A percentile compares a stretch with the other conserved stretches of the same genome.
Conservation (phyloP, 2,329 filamentous ascomycete genomes). For the Nothomitra cinnamomea region DNA sequence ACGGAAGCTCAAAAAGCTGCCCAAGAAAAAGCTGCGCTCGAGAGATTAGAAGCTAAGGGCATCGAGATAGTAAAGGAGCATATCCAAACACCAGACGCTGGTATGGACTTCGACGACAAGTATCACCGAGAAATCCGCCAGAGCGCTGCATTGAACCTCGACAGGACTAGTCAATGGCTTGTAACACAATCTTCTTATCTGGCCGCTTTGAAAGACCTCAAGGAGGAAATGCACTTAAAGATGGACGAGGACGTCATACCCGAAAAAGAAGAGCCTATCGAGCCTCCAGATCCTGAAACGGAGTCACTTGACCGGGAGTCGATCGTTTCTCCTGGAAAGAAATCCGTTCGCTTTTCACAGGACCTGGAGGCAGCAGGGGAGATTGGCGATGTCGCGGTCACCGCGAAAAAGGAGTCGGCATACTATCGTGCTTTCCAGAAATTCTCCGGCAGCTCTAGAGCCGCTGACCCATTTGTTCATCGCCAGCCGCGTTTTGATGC, state of each 20-base stretch:
- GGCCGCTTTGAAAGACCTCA: constrained; percentile 36
- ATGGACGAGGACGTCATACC: constrained; percentile 17
- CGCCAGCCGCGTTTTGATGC: constrained; percentile 75
- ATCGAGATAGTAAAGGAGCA: not conserved
- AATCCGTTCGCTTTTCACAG: constrained; percentile 60
- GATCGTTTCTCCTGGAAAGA: constrained; percentile 35
- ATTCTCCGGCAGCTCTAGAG: constrained; percentile 36
- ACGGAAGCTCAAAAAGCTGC: constrained; percentile 19
- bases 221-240: constrained; percentile 32
- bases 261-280: constrained; percentile 10
- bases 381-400: not conserved
- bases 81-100: not conserved
- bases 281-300: constrained; percentile 1
- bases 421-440: constrained; percentile 82
- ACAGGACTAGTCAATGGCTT: constrained; percentile 77
- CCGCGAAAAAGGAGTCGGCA: constrained; percentile 40
- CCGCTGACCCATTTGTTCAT: constrained; percentile 52
- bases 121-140: constrained; percentile 60
- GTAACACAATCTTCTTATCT: constrained; percentile 66
- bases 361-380: constrained; percentile 7
- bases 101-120: constrained; percentile 36
- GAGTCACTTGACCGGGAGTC: constrained; percentile 15
- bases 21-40: constrained; percentile 16
- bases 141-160: constrained; percentile 54
- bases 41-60: not conserved